Evolutionary conservation across 345 rosid species (phyloP), one percentile per base, ranked within the genome.

Genomic region (Salix dunnii): DNA sequence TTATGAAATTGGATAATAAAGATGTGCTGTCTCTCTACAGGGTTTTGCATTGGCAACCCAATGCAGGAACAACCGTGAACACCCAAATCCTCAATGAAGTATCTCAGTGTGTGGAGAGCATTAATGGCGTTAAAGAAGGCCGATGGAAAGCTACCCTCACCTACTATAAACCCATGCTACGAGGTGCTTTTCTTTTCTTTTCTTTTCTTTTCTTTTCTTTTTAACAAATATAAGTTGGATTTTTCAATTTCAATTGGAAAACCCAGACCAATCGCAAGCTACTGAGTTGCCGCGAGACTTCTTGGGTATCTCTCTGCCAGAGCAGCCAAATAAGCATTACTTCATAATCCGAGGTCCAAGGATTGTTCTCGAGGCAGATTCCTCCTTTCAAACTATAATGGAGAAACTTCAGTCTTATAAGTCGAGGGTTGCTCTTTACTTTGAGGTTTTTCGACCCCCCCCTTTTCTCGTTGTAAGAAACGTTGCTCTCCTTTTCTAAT

Each of bases 31-130:
- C 65, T 61, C 65, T 28, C 65, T n/a, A 6, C 67, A 42, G 99
- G 97, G 91, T 95, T 89, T 87, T 91, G 77, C 88, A 91, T 74
- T 95, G 97, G 99, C 97, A 93, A 66, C 99, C 97, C 14, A 90
- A 90, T 78, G 90, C 90, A 66, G 97, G 96, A 71, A 83, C 94
- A 16, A 91, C 89, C 23, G 93, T 90, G 40, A 95, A 89, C 88
- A 90, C 89, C 78, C 97, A 93, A 61, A 90, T 93, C 81, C 90
- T 95, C 7, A 91, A 88, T 74, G 97, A 95, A 79, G 96, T 90
- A 0, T 76, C 96, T 4, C 97, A 95, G 71, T 91, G 93, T 80
- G 87, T 89, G 7, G 99, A 95, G 81, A 83, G 89, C 91, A 88
- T 93, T 72, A 90, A 88, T n/a, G 97, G 97, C 33, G 88, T 88